phyloP scores from a whole-genome alignment of 2,329 filamentous ascomycete genomes.

The Hymenoscyphus infarciens region DNA sequence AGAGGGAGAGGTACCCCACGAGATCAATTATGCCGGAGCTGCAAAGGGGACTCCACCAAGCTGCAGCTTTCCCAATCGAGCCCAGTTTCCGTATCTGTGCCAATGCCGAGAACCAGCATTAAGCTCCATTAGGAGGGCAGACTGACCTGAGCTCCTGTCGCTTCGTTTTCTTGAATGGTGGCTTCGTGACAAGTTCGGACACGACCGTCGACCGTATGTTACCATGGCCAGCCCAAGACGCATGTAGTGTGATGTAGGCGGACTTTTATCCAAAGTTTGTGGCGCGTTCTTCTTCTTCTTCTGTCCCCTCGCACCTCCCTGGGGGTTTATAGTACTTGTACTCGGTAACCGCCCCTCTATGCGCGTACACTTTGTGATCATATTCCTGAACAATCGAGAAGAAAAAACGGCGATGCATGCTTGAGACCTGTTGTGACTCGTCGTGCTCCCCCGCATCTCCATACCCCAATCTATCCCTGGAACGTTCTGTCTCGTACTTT shows the following conservation, averaged over 20 bases:
- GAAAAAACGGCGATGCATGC: slow-evolving; percentile 6
- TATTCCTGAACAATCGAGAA: slow-evolving; percentile 2
- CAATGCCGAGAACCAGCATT: background rate
- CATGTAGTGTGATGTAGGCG: slow-evolving; percentile 3
- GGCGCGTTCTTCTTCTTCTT: no score
- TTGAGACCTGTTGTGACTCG: slow-evolving; percentile 13
- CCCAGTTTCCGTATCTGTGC: background rate
- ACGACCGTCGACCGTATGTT: background rate
- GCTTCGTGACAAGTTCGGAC: slow-evolving; percentile 3
- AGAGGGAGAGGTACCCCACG: background rate
- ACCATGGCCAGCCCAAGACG: background rate
- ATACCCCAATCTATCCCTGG: slow-evolving; percentile 2
- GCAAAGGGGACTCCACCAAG: background rate
- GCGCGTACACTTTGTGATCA: background rate
- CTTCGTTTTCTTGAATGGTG: background rate
- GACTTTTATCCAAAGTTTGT: background rate
- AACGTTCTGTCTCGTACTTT: slow-evolving; percentile 10
- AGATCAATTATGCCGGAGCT: background rate
- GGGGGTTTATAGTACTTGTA: slow-evolving; percentile 1
- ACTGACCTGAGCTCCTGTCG: background rate
- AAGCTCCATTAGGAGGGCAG: background rate
- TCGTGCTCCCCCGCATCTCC: background rate
- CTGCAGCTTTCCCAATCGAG: background rate
- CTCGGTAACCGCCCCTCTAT: background rate
- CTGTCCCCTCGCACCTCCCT: no score